Evolutionary conservation across 2,329 filamentous ascomycete species (phyloP).

Genomic region (Epichloe sibirici): DNA sequence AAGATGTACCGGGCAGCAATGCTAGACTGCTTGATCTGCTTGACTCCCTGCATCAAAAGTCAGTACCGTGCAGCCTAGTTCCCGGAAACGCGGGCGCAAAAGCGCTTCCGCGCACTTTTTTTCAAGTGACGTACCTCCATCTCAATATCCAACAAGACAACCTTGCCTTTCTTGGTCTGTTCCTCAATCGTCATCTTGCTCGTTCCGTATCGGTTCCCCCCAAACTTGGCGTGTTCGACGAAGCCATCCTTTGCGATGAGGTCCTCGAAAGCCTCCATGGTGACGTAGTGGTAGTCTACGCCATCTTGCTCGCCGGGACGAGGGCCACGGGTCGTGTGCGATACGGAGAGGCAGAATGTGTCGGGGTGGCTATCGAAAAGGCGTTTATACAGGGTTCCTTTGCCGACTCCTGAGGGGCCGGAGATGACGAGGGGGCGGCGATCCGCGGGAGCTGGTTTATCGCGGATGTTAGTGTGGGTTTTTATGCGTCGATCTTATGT

Average conservation of each 20-base stretch:
- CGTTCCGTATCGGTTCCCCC: conserved; percentile 82
- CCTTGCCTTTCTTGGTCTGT: conserved; percentile 55
- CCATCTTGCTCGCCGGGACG: conserved; percentile 65
- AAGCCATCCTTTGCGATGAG: conserved; percentile 61
- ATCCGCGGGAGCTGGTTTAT: conserved; percentile 25
- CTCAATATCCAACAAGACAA: conserved; percentile 88
- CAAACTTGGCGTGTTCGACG: conserved; percentile 77
- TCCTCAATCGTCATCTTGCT: conserved; percentile 67
- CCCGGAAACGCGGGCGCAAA: neutral
- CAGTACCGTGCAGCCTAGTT: neutral
- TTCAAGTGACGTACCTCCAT: conserved; percentile 56
- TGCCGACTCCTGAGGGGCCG: conserved; percentile 66
- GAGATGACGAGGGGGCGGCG: conserved; percentile 60
- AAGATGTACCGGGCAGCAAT: conserved; percentile 74
- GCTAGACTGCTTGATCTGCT: conserved; percentile 72
- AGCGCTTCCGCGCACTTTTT: neutral
- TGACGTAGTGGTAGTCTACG: conserved; percentile 70
- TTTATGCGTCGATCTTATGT: neutral
- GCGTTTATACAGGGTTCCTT: conserved; percentile 64
- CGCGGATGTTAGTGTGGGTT: neutral
- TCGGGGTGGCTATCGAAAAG: conserved; percentile 48
- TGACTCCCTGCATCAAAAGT: conserved; percentile 48
- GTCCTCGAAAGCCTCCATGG: conserved; percentile 51
- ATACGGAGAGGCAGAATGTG: conserved; percentile 43
- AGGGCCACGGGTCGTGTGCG: conserved; percentile 71